A percentile compares a stretch with the other conserved stretches of the same genome.
These are phyloP conservation scores for Penicillium sp. DNA, from an alignment of 2,329 filamentous ascomycete genomes.

Conservation along the genomic window DNA sequence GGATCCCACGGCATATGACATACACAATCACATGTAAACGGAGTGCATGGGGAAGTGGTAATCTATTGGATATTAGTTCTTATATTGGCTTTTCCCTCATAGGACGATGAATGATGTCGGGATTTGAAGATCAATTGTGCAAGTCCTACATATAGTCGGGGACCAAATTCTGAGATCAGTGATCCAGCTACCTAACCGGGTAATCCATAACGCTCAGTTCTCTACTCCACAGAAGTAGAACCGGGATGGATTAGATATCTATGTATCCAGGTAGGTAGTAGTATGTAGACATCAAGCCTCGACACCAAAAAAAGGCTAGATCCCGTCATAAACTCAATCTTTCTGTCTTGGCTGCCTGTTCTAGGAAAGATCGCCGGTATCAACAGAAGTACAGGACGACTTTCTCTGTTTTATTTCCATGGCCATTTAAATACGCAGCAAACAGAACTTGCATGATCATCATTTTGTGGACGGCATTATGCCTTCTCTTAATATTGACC, in stretches of 20 bases:
- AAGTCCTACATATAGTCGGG: neutral
- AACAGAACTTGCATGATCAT: neutral
- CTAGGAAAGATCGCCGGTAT: neutral
- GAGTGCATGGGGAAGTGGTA: neutral
- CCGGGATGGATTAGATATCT: neutral
- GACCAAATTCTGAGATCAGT: neutral
- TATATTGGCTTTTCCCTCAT: neutral
- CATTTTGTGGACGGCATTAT: neutral
- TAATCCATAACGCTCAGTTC: neutral
- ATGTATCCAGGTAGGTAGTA: neutral
- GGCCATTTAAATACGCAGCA: neutral
- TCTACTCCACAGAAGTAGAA: neutral
- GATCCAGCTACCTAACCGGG: no score
- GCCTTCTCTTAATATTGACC: neutral
- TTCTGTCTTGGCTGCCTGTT: conserved; percentile 1
- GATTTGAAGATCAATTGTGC: neutral
- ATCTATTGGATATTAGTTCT: neutral
- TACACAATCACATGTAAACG: neutral
- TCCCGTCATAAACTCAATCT: neutral
- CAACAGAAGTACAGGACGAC: neutral
- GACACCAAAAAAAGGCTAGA: neutral
- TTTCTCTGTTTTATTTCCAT: neutral
- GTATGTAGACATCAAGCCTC: neutral
- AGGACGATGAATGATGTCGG: neutral
- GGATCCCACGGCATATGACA: neutral